These are phyloP conservation scores for Begonia peltatifolia DNA, from an alignment of 306 rosid species.

Conservation along the genomic window DNA sequence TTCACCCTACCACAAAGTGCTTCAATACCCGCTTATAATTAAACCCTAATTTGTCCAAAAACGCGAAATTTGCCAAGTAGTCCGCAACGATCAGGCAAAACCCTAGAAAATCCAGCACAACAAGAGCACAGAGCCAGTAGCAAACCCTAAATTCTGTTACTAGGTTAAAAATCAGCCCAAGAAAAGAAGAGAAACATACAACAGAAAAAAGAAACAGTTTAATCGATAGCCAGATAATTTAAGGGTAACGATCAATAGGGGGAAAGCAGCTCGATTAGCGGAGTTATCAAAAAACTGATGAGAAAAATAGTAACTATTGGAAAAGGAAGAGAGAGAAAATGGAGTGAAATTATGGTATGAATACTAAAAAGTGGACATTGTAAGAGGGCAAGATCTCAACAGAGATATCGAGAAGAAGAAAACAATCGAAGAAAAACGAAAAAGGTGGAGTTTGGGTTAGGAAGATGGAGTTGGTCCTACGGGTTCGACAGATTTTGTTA, in stretches of 20 bases:
- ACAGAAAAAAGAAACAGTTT: constrained; percentile 3
- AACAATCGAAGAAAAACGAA: neutral
- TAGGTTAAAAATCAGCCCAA: constrained; percentile 3
- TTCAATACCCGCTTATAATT: neutral
- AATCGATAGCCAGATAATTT: constrained; percentile 10
- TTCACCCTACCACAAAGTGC: neutral
- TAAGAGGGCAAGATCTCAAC: constrained; percentile 30
- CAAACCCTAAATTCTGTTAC: constrained; percentile 19
- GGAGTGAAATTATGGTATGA: neutral
- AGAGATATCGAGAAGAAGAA: constrained; percentile 3
- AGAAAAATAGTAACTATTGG: too few species aligned
- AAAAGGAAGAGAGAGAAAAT: constrained; percentile 1
- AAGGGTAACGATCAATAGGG: constrained; percentile 15
- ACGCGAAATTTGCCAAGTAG: neutral
- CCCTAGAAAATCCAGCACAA: constrained; percentile 9
- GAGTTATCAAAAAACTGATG: neutral
- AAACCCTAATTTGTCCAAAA: neutral
- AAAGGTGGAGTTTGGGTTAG: neutral
- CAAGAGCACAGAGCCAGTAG: constrained; percentile 9
- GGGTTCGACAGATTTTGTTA: neutral
- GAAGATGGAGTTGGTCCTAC: neutral
- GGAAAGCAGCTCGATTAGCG: constrained; percentile 10
- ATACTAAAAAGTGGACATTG: constrained; percentile 43
- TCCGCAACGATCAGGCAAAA: neutral
- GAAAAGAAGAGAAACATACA: neutral